Base-by-base conservation (phyloP, 2,329 filamentous ascomycete genomes). In the Ceratocystis destructans region DNA sequence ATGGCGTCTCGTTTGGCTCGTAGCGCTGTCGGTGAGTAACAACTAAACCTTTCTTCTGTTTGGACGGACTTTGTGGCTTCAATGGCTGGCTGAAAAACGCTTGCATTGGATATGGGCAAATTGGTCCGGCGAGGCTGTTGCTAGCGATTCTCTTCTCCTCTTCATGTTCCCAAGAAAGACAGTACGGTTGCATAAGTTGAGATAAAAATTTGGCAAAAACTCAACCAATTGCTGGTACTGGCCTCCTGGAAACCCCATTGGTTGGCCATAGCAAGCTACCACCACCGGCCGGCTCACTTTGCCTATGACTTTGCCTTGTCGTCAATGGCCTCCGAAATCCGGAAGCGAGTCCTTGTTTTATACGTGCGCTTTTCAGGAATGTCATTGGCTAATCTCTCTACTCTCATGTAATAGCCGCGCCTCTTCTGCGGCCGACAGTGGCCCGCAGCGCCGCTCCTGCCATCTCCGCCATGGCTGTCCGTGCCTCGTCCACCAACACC, bases 1-100 rank as follows among this genome's bases (percentile, higher is more conserved):
- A 97, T 97, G 93, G 93, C 93, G 84, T 96, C 90, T 80, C 90
- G 92, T 84, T 85, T 97, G 82, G 90, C 88, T 85, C 91, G 89
- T 85, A 92, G 87, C 84, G 90, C 91, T 81, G 82, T 93, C 81
- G 89, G 93, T 97, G 86, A 79, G 90, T 86, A 65, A 22, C 22
- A 65, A n/a, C 20, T 50, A 17, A 61, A 20, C 28, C 33, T 55
- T 53, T 37, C n/a, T n/a, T 41, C 61, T 25, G 44, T 57, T 22
- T 31, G 10, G 37, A 12, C 37, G 10, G 61, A 22, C 17, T 37
- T 64, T 15, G 62, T 28, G 45, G 46, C 28, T 37, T 28, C n/a
- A 64, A 37, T 50, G 45, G 28, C 31, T 53, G 31, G 45, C 62
- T 22, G 62, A 17, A 53, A 22, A 22, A 20, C 12, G 25, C 12